These are phyloP conservation scores for Herpetospermum pedunculosum DNA, from an alignment of 306 rosid genomes.

Conservation along the genomic window DNA sequence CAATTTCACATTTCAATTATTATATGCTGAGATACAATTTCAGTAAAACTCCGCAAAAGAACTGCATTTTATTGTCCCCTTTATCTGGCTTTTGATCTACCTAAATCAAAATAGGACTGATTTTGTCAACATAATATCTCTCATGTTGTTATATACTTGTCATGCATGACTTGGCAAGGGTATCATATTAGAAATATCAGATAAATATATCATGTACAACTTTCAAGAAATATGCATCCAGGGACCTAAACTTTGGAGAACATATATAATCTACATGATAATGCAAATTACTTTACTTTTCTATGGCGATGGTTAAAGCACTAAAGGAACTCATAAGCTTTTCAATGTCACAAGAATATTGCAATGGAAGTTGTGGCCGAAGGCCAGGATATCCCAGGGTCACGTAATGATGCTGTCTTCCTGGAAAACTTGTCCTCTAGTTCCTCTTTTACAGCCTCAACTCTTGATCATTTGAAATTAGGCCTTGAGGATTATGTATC, in stretches of 20 bases:
- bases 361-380: constrained; percentile 52
- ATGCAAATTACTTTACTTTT: constrained; percentile 6
- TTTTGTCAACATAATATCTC: not conserved
- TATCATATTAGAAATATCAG: not conserved
- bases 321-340: constrained; percentile 13
- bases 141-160: not conserved
- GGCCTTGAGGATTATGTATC: constrained; percentile 66
- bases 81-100: not conserved
- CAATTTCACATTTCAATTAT: not conserved
- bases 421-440: constrained; percentile 33
- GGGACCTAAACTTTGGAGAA: not conserved
- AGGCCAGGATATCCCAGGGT: constrained; percentile 34
- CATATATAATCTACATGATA: not conserved
- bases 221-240: not conserved
- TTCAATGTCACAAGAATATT: constrained; percentile 42
- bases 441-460: constrained; percentile 35
- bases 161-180: not conserved
- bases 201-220: not conserved
- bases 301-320: constrained; percentile 9
- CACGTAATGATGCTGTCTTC: constrained; percentile 39
- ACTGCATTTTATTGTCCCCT: not conserved
- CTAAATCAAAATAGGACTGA: not conserved
- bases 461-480: constrained; percentile 51
- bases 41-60: not conserved
- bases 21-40: not conserved